Evolutionary conservation across 139 green algal genomes (phyloP).

Genomic region (Asterochloris sp.): DNA sequence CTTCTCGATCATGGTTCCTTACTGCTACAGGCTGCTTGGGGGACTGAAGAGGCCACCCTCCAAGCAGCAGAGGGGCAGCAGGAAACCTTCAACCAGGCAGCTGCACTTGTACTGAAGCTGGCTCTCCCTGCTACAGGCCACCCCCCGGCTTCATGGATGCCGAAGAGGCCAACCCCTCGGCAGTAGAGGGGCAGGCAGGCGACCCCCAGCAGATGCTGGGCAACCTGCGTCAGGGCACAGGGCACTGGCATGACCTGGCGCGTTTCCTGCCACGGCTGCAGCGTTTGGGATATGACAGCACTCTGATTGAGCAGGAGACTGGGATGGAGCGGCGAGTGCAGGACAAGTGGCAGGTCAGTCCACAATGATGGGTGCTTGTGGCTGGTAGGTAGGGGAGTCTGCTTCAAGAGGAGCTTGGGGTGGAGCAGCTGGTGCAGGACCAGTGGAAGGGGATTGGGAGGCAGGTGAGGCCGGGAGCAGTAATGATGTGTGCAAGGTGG

Average conservation of each 20-base stretch:
- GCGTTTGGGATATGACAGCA: constrained; percentile 44
- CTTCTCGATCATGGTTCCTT: too few species aligned
- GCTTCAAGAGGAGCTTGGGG: too few species aligned
- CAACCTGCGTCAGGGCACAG: constrained; percentile 14
- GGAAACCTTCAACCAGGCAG: background rate
- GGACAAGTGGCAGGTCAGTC: constrained; percentile 53
- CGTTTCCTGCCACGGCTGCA: constrained; percentile 59
- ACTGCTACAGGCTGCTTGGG: too few species aligned
- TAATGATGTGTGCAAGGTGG: too few species aligned
- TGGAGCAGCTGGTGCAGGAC: too few species aligned
- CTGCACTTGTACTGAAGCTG: background rate
- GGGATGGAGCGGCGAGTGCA: constrained; percentile 65
- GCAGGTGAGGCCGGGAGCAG: too few species aligned
- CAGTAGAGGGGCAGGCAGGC: constrained; percentile 3
- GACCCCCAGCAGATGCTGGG: constrained; percentile 12
- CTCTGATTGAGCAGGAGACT: constrained; percentile 53
- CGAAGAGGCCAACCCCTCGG: background rate
- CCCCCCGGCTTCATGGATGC: constrained; percentile 79
- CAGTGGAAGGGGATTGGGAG: too few species aligned
- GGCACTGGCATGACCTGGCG: constrained; percentile 69
- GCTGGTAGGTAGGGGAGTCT: too few species aligned
- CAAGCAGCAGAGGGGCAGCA: too few species aligned
- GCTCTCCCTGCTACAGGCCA: constrained; percentile 43
- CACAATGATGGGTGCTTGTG: too few species aligned
- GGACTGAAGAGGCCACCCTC: too few species aligned